Evolutionary conservation across 2,329 filamentous ascomycete genomes (phyloP).

Genomic region (Talaromyces sp.): DNA sequence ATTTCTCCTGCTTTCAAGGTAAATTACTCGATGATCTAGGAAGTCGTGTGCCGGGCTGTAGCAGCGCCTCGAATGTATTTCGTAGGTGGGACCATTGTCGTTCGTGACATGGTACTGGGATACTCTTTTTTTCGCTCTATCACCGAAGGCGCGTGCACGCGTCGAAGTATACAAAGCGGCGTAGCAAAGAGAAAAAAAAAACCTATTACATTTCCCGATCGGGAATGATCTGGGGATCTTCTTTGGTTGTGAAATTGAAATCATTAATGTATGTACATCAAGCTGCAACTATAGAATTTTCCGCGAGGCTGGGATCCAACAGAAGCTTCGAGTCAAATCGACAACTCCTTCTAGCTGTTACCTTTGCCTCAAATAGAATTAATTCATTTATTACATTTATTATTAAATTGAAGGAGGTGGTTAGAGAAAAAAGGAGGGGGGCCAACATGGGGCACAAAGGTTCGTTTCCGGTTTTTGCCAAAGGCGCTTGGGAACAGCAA

Average conservation of each 20-base stretch:
- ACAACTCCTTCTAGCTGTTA: background rate
- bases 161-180: background rate
- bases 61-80: constrained; percentile 6
- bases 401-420: too few species aligned
- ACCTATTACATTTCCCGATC: constrained; percentile 18
- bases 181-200: background rate
- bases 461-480: constrained; percentile 13
- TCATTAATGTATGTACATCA: background rate
- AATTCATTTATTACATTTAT: too few species aligned
- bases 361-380: too few species aligned
- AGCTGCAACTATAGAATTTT: background rate
- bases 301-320: background rate
- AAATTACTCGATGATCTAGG: background rate
- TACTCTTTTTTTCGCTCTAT: constrained; percentile 3
- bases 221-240: constrained; percentile 4
- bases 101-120: constrained; percentile 22
- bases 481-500: constrained; percentile 11
- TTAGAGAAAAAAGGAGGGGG: background rate
- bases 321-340: background rate
- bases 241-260: background rate
- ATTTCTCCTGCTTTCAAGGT: background rate
- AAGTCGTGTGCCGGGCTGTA: background rate
- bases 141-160: constrained; percentile 16
- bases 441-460: constrained; percentile 4
- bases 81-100: constrained; percentile 8